Percentiles rank a stretch among this genome's conserved stretches.
Evolutionary conservation across 257 asterid genomes (phyloP).

Genomic region (Scutellaria galericulata): DNA sequence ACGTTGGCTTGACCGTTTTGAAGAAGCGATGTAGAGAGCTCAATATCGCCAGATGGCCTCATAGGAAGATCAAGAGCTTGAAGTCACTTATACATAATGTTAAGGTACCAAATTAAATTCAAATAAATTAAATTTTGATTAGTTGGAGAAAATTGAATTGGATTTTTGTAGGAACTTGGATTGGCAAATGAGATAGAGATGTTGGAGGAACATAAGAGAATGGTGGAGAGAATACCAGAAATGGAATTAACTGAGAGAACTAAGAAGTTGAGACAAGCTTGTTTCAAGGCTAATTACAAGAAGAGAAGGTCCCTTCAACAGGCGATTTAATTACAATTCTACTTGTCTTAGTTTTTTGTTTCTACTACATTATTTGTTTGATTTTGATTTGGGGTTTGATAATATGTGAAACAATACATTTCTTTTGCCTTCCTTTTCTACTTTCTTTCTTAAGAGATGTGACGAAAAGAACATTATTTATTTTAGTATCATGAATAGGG

Average conservation of each 20-base stretch:
- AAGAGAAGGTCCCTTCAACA: conserved; percentile 67
- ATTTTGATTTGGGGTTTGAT: too few species aligned
- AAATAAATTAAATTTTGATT: too few species aligned
- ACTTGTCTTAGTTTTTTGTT: too few species aligned
- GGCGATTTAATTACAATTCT: too few species aligned
- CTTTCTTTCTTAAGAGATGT: too few species aligned
- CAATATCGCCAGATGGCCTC: conserved; percentile 84
- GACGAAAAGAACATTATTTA: not conserved
- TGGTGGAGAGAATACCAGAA: conserved; percentile 69
- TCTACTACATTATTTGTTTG: too few species aligned
- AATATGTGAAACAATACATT: too few species aligned
- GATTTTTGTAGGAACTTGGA: conserved; percentile 63
- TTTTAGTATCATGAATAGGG: not conserved
- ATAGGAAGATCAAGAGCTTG: conserved; percentile 87
- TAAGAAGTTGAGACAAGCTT: conserved; percentile 82
- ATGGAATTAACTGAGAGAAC: conserved; percentile 81
- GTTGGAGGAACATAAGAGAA: conserved; percentile 77
- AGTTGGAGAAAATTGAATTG: too few species aligned
- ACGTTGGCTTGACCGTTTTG: conserved; percentile 78
- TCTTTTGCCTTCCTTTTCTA: too few species aligned
- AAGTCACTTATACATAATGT: conserved; percentile 72
- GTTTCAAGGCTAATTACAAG: conserved; percentile 93
- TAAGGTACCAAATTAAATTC: conserved; percentile 57
- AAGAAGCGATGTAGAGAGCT: conserved; percentile 86
- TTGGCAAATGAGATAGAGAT: conserved; percentile 61